phyloP scores from a whole-genome alignment of 2,329 filamentous ascomycete genomes.

The Bipolaris oryzae region DNA sequence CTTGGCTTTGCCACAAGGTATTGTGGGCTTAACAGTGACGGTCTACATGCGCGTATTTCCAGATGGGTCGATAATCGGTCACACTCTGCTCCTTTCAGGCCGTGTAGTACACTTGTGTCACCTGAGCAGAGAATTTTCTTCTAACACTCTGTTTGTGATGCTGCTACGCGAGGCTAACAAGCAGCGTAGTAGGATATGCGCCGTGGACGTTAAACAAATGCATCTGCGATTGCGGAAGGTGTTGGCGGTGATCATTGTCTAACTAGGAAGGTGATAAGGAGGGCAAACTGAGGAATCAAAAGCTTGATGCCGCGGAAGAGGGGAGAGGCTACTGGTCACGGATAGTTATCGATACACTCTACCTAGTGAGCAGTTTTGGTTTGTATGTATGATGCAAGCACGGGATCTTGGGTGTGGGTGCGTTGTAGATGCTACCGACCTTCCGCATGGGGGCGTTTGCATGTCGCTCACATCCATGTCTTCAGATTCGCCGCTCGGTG shows the following conservation, averaged over 20 bases:
- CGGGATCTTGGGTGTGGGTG: background rate
- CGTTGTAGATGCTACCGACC: slow-evolving; percentile 15
- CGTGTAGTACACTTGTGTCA: background rate
- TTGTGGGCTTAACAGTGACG: background rate
- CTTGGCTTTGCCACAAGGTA: background rate
- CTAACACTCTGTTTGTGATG: background rate
- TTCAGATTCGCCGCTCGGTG: background rate
- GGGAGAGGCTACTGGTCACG: slow-evolving; percentile 12
- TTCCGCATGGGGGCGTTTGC: slow-evolving; percentile 18
- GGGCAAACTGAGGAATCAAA: slow-evolving; percentile 3
- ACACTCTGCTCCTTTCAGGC: background rate
- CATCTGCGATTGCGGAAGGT: slow-evolving; percentile 5
- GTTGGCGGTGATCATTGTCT: slow-evolving; percentile 12
- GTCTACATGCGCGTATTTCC: slow-evolving; percentile 5
- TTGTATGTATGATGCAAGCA: slow-evolving; percentile 26
- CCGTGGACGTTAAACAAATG: background rate
- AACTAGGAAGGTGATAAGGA: slow-evolving; percentile 28
- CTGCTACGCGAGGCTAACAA: slow-evolving; percentile 1
- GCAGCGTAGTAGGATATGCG: background rate
- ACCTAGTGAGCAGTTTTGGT: slow-evolving; percentile 7
- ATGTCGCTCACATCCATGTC: slow-evolving; percentile 1
- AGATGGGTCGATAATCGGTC: background rate
- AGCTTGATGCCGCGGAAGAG: slow-evolving; percentile 16
- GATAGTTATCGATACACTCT: slow-evolving; percentile 24
- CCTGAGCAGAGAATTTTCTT: background rate